A percentile compares a stretch with the other conserved stretches of the same genome.
phyloP scores from a whole-genome alignment of 1,139 yeast species.

The Saccharomycopsis crataegensis region DNA sequence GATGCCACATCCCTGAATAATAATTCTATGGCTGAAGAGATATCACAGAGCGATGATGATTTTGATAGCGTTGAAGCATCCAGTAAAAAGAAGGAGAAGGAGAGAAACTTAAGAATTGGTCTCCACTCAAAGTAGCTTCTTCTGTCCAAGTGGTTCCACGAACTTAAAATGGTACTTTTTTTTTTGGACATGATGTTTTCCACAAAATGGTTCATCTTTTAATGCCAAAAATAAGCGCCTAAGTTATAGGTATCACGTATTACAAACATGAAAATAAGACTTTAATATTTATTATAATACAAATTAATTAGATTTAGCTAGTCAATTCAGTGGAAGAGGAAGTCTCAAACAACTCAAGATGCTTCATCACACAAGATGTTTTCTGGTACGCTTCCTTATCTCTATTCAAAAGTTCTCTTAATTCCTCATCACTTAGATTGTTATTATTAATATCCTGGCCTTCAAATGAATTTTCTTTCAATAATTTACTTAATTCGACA shows the following conservation, averaged over 20 bases:
- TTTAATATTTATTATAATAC: no score
- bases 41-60: neutral
- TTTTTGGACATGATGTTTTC: no score
- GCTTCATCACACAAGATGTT: slow-evolving; percentile 29
- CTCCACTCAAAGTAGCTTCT: neutral
- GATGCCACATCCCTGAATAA: neutral
- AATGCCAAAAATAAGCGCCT: no score
- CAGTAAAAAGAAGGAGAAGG: neutral
- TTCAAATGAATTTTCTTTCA: slow-evolving; percentile 5
- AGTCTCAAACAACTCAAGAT: slow-evolving; percentile 43
- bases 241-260: no score
- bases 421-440: slow-evolving; percentile 30
- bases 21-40: neutral
- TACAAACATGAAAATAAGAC: no score
- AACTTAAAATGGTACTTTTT: no score
- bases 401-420: slow-evolving; percentile 44
- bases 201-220: no score
- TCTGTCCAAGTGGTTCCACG: no score
- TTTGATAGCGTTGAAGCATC: neutral
- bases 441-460: slow-evolving; percentile 20
- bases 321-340: neutral
- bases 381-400: slow-evolving; percentile 33
- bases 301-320: neutral
- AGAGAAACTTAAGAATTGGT: slow-evolving; percentile 6
- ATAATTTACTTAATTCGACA: slow-evolving; percentile 7